Evolutionary conservation across 192 early-diverging fungal species (phyloP), one percentile per base, ranked within the genome.

Genomic region (Coemansia sp.): DNA sequence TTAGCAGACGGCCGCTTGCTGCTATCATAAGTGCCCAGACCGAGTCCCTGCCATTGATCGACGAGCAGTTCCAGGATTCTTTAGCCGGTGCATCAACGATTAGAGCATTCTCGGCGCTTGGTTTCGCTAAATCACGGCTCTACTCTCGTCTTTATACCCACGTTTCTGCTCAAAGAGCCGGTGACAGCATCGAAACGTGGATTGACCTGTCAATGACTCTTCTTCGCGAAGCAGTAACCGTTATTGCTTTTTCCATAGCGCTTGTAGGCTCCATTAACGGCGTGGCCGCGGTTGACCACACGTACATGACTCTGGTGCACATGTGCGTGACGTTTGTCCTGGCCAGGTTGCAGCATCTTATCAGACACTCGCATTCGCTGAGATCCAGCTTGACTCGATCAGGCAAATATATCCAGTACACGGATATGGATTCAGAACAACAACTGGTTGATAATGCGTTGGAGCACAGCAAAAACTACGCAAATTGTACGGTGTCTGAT

Each of bases 31-130:
- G 48, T 15, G 38, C 38, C 8, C 61, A 63, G 12, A 28, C 60
- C 5, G 41, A 35, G 7, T 39, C 75, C 1, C 53, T 35, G 1
- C 87, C 87, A 0, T 86, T 89, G 5, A 75, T 95, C 8, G 84
- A 86, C 81, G 89, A 79, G 55, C 86, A 73, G 68, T 66, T 79
- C 35, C 93, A 84, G 7, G 84, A 89, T 34, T 85, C 91, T 0
- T 66, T 93, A 36, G 86, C 86, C 8, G 94, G 94, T 2, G 71
- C 91, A 1, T 67, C 87, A 6, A 87, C 87, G 5, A 86, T 96
- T 43, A 88, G 93, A 18, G 89, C 93, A 0, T 92, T 90, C 61
- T 65, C 74, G 28, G 82, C 64, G 34, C 83, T 88, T 22, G 84
- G 89, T 0, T 91, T 87, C 51, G 65, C 66, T 11, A 35, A 51